Conservation (phyloP, 2,329 filamentous ascomycete genomes). For the Didymella lethalis region DNA sequence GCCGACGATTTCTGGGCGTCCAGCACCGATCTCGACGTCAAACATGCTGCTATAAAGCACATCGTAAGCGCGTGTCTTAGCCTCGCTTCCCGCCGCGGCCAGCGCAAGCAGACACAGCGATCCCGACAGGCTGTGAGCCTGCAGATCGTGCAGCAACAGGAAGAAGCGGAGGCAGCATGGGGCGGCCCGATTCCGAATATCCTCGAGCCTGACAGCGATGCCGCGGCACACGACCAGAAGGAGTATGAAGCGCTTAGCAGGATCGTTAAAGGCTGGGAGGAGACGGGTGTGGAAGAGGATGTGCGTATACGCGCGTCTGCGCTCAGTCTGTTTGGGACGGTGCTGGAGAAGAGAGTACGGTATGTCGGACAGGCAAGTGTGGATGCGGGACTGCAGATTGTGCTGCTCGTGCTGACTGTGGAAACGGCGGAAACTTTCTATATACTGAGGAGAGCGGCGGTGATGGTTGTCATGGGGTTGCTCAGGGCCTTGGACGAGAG, state of each 20-base stretch:
- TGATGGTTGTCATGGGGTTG: constrained; percentile 69
- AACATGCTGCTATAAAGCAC: constrained; percentile 22
- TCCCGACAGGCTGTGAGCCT: constrained; percentile 63
- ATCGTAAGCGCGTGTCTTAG: constrained; percentile 68
- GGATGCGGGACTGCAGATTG: constrained; percentile 66
- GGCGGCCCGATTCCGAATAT: constrained; percentile 58
- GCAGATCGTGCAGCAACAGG: constrained; percentile 58
- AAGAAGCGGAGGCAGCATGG: constrained; percentile 63
- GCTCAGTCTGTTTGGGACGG: constrained; percentile 68
- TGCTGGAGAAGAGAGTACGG: constrained; percentile 63
- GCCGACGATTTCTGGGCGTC: constrained; percentile 32
- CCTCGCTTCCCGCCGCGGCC: constrained; percentile 69
- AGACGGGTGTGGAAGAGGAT: constrained; percentile 70
- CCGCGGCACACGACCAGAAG: constrained; percentile 38
- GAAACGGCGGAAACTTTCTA: constrained; percentile 68
- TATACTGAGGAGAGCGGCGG: constrained; percentile 72
- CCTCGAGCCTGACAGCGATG: constrained; percentile 40
- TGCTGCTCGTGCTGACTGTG: constrained; percentile 67
- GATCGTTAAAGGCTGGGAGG: constrained; percentile 73
- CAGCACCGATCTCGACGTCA: background rate
- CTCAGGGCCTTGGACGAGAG: constrained; percentile 66
- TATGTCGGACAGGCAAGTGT: constrained; percentile 52
- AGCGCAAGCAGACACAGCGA: constrained; percentile 66
- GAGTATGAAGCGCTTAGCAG: constrained; percentile 59
- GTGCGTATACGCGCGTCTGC: constrained; percentile 74